These are phyloP conservation scores for Termitomyces sp. DNA, from an alignment of 768 basidiomycete genomes.

Conservation along the genomic window DNA sequence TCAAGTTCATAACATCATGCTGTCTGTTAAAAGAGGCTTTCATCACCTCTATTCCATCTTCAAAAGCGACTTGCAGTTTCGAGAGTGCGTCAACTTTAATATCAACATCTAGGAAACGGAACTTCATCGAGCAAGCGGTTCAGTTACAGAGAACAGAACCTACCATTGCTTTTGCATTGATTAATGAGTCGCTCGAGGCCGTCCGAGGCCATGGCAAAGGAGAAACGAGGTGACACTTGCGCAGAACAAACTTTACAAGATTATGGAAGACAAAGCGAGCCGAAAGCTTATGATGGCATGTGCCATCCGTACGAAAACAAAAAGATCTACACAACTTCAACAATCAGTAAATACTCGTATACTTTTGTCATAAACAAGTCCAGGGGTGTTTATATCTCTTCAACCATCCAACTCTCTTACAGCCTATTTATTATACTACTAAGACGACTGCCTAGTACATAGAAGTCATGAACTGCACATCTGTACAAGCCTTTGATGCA, in stretches of 20 bases:
- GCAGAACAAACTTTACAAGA: slow-evolving; percentile 1
- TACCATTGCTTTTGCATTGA: slow-evolving; percentile 66
- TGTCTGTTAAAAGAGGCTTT: slow-evolving; percentile 1
- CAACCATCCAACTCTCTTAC: neutral
- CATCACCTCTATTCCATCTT: slow-evolving; percentile 62
- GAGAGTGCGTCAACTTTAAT: slow-evolving; percentile 74
- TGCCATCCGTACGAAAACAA: neutral
- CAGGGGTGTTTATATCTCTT: neutral
- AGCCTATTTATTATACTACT: neutral
- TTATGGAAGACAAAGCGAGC: slow-evolving; percentile 1
- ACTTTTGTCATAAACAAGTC: too few species aligned
- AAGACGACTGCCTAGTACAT: neutral
- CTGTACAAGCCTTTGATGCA: neutral
- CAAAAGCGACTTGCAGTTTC: slow-evolving; percentile 74
- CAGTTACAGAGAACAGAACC: slow-evolving; percentile 11
- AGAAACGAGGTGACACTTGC: slow-evolving; percentile 7
- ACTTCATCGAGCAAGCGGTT: slow-evolving; percentile 7
- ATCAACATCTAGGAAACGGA: slow-evolving; percentile 57
- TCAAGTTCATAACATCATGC: slow-evolving; percentile 3
- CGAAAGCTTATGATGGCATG: slow-evolving; percentile 1
- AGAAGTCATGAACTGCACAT: neutral
- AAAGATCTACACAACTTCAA: neutral
- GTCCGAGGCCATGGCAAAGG: slow-evolving; percentile 44
- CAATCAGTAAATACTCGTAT: too few species aligned
- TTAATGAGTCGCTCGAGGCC: slow-evolving; percentile 55